Base-by-base conservation (phyloP, 2,329 filamentous ascomycete species). In the Phialophora macrospora region DNA sequence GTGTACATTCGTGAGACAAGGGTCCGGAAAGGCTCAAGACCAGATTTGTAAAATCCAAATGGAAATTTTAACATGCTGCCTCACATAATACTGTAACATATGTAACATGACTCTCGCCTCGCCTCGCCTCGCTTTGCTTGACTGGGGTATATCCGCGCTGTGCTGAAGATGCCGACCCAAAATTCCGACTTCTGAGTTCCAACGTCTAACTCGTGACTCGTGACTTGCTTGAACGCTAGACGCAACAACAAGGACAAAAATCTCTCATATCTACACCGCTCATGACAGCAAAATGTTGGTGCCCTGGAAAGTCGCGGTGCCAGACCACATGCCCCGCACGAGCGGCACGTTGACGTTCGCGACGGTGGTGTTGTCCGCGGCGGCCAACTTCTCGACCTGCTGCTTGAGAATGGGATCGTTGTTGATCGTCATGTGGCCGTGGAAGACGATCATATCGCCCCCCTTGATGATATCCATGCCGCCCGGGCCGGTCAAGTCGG, bases 381-480 rank as follows among this genome's bases (percentile, higher is more conserved):
- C 61, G n/a, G 67, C 52, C 24, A 64, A 34, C 12, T 41, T 52
- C 48, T 65, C 60, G 12, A 62, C 64, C 55, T 66, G 12, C 41
- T 60, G 59, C 58, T 57, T 62, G 51, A 60, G 24, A 3, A 64
- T 44, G 3, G 68, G 64, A 52, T 67, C 66, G 51, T 70, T 70
- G 30, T 65, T 44, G 60, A 65, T 58, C 24, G 62, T 69, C 67
- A 72, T 64, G 48, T 68, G 64, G 20, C 65, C 70, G 60, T 72
- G 71, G 46, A 72, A 72, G 60, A 71, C 64, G 24, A 72, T 59
- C 56, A 70, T n/a, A 14, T 62, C 46, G 44, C 70, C 68, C 9
- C 63, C 69, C 32, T 60, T 64, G 17, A 74, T 55, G 51, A 75
- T 68, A 56, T 73, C 69, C 57, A 68, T 61, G 4, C 72, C 73